Evolutionary conservation across 1,284 basidiomycete species (phyloP).

Genomic region (Neotropicomus parvogracilis): DNA sequence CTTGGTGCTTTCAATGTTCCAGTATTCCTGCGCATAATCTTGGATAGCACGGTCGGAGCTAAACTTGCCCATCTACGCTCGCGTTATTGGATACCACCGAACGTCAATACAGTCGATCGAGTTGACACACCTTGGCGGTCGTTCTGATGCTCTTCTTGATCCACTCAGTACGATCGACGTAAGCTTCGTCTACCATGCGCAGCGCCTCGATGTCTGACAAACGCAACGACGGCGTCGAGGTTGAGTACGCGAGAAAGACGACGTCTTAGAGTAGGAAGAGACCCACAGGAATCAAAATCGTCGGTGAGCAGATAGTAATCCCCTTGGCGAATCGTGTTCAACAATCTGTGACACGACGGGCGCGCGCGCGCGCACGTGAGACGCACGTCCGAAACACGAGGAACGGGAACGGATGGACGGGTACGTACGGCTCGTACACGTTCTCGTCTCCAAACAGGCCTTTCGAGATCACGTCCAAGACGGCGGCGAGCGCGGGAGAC

Average conservation of each 20-base stretch:
- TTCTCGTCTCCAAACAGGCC: constrained; percentile 75
- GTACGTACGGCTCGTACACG: constrained; percentile 72
- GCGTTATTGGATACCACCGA: constrained; percentile 13
- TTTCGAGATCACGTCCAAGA: constrained; percentile 66
- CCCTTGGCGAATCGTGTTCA: constrained; percentile 73
- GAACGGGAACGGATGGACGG: too few relatives aligned
- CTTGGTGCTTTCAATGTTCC: constrained; percentile 59
- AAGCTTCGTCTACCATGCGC: constrained; percentile 82
- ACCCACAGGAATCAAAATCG: constrained; percentile 85
- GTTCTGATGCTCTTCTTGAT: constrained; percentile 87
- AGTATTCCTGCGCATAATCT: constrained; percentile 82
- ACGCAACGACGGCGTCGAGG: not conserved
- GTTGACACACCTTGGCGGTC: constrained; percentile 58
- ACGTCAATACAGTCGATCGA: constrained; percentile 1
- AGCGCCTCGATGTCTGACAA: constrained; percentile 72
- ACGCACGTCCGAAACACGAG: not conserved
- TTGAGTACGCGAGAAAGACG: too few relatives aligned
- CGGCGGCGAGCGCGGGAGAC: constrained; percentile 72
- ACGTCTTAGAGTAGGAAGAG: too few relatives aligned
- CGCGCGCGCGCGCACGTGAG: not conserved
- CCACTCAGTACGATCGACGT: constrained; percentile 79
- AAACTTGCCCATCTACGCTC: constrained; percentile 85
- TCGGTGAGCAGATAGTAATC: constrained; percentile 84
- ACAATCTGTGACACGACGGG: too few relatives aligned
- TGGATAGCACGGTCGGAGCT: constrained; percentile 88